Conservation (phyloP, 2,329 filamentous ascomycete genomes). For the Xylariaceae sp. region DNA sequence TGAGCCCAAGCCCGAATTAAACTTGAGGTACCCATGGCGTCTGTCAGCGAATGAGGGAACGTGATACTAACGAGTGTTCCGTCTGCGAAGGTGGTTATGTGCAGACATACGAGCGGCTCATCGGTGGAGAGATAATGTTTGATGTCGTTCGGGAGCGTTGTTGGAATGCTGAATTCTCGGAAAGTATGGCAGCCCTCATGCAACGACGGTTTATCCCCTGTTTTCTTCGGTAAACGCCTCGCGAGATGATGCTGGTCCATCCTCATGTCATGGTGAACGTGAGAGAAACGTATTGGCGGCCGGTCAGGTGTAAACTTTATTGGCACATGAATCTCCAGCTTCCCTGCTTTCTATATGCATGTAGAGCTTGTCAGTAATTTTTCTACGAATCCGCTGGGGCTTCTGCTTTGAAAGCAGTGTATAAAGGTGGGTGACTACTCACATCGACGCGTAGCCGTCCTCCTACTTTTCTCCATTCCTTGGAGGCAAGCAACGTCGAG, state of each 20-base stretch:
- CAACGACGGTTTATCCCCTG: background rate
- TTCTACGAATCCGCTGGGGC: background rate
- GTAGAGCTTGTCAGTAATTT: background rate
- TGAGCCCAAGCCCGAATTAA: constrained; percentile 1
- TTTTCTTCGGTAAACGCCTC: background rate
- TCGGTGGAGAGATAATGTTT: constrained; percentile 20
- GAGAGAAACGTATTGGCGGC: background rate
- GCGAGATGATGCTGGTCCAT: background rate
- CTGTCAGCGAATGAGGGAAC: constrained; percentile 10
- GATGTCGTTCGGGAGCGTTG: constrained; percentile 11
- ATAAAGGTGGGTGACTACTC: background rate
- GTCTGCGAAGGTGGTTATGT: constrained; percentile 17
- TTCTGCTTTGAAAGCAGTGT: background rate
- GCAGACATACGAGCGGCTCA: constrained; percentile 17
- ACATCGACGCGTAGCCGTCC: constrained; percentile 2
- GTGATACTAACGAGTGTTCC: constrained; percentile 14
- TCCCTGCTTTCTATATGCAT: background rate
- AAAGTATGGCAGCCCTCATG: constrained; percentile 9
- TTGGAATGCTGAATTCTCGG: constrained; percentile 7
- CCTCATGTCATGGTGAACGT: background rate
- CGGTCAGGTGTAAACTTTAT: background rate
- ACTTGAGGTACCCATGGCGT: background rate
- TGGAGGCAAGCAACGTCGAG: background rate
- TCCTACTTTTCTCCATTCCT: constrained; percentile 1
- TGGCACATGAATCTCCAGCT: constrained; percentile 1